Evolutionary conservation across 345 rosid genomes (phyloP), one percentile per base, ranked within the genome.

Genomic region (Moringa oleifera): DNA sequence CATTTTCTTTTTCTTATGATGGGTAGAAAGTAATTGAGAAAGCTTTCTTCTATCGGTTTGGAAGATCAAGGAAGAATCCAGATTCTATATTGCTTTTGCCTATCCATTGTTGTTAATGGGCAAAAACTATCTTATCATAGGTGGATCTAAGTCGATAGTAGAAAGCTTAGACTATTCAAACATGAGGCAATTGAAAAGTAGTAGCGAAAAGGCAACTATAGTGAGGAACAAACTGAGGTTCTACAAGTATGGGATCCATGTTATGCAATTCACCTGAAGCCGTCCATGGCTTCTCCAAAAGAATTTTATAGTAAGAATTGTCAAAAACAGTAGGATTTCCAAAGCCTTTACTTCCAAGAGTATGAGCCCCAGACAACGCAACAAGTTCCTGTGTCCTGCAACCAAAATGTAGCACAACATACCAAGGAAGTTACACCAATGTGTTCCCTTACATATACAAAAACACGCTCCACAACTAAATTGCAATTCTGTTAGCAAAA

Each of bases 301-400:
- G 96, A 70, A 84, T 83, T 75, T 81, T 86, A 68, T 79, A 93
- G 85, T 93, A 90, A 13, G 90, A 79, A 69, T 90, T 87, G 80
- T 90, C 96, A 53, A 93, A 90, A 65, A 63, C 67, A 59, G 54
- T 64, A 0, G 97, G 96, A 70, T 68, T 87, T 58, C 96, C 94
- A 73, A 90, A 93, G 45, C 97, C 94, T 80, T 93, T 93, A 57
- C 90, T 72, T 41, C 98, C 98, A 16, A 87, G 65, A 46, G 97
- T 90, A 79, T 93, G 96, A 55, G 97, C 97, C 33, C 98, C 98
- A 61, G 90, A 90, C 41, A 89, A 77, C 7, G 86, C 94, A 60
- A 93, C 91, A 49, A 88, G 86, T 62, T 93, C 96, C 23, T 77
- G 90, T 28, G 87, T 81, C 64, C 97, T 90, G 85, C 51, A 28